Evolutionary conservation across 768 basidiomycete genomes (phyloP), one percentile per base, ranked within the genome.

Genomic region (Pleurotus tuoliensis): DNA sequence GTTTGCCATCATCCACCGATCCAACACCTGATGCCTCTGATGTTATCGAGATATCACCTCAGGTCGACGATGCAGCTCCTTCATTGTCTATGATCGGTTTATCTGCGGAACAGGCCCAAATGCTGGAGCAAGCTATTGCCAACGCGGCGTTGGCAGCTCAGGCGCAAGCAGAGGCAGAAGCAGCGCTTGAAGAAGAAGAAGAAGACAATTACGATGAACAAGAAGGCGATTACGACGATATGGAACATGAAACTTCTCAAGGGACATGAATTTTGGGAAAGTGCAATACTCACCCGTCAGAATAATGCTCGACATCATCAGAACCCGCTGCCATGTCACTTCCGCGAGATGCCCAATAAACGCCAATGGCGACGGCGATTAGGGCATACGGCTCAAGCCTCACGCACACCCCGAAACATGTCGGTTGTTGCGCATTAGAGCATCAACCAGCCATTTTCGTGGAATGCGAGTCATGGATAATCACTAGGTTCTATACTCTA

Each of bases 81-180:
- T 75, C 83, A 1, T 62, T 89, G 49, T 86, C 87, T 3, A 76
- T 85, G 65, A 86, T 87, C 53, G 88, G 87, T 30, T 73, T 90
- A 41, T 88, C 88, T 1, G 84, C 85, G 48, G 87, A 89, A 60
- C 89, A 90, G 67, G 78, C 86, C 3, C 80, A 76, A 57, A 67
- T 87, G 59, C 72, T 91, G 13, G 87, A 90, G 65, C 79, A 84
- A 59, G 88, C 88, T 0, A 89, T 91, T 48, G 84, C 86, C 24
- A 87, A 78, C 62, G 88, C 88, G 1, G 85, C 89, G 8, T 81
- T 81, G 37, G 86, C 86, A 30, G 88, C 88, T 1, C 87, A 88
- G 61, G 84, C 87, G 16, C 87, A 88, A 62, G 88, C 88, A 0
- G 88, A 90, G 60, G 89, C 88, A 0, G 87, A 90, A 61, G 87